Percentiles rank a stretch among this genome's conserved stretches.
Evolutionary conservation across 176 grass and related monocot species (phyloP).

Genomic region (Hordeum vulgare): MorexV3_pseudomolecules_assembly NC_058522.1:523824581-523825080

Average conservation of each 20-base stretch:
- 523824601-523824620: background rate
- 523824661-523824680: background rate
- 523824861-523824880: constrained; percentile 74
- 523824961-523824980: constrained; percentile 72
- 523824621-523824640: background rate
- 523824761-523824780: constrained; percentile 84
- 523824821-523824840: constrained; percentile 91
- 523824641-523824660: background rate
- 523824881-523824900: constrained; percentile 73
- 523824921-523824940: constrained; percentile 65
- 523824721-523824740: constrained; percentile 89
- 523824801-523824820: constrained; percentile 75
- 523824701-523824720: constrained; percentile 89
- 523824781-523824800: constrained; percentile 94
- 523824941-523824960: constrained; percentile 52
- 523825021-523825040: background rate
- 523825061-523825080: background rate
- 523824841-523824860: constrained; percentile 73
- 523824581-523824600: constrained; percentile 75
- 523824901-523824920: constrained; percentile 70
- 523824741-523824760: constrained; percentile 67
- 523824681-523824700: constrained; percentile 95
- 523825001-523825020: constrained; percentile 43
- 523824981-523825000: constrained; percentile 80
- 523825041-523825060: background rate